Evolutionary conservation across 305 asterid species (phyloP).

Genomic region (Fraxinus angustifolia): DNA sequence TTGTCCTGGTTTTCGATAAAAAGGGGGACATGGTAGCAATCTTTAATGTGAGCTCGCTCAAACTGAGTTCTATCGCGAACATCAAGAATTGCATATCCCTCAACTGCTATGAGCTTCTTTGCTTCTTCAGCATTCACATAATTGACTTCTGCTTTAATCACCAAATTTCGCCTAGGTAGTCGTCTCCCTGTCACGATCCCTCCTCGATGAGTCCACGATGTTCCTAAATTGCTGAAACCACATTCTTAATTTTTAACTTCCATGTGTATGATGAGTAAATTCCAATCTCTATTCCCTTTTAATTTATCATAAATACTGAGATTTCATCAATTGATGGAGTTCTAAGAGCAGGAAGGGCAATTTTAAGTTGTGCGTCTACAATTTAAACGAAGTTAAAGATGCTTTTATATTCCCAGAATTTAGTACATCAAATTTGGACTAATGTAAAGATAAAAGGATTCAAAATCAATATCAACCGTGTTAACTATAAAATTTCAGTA

Average conservation of each 20-base stretch:
- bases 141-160: conserved; percentile 56
- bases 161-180: conserved; percentile 29
- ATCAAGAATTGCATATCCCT: conserved; percentile 70
- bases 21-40: conserved; percentile 71
- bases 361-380: not conserved
- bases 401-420: not conserved
- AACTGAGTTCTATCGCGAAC: conserved; percentile 78
- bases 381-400: not conserved
- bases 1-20: conserved; percentile 80
- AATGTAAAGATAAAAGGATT: not conserved
- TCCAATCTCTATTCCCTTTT: not conserved
- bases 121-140: conserved; percentile 72
- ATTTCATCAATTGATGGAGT: not conserved
- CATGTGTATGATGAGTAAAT: not conserved
- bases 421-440: not conserved
- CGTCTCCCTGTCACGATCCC: conserved; percentile 24
- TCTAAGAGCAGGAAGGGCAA: not conserved
- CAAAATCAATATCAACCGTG: not conserved
- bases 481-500: not conserved
- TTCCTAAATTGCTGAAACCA: conserved; percentile 52
- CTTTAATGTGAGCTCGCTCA: conserved; percentile 74
- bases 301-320: not conserved
- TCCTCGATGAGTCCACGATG: conserved; percentile 36
- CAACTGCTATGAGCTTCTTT: conserved; percentile 59
- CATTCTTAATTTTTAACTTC: conserved; percentile 28